These are phyloP conservation scores for Alternaria infectoria DNA, from an alignment of 2,329 filamentous ascomycete species.

Conservation along the genomic window DNA sequence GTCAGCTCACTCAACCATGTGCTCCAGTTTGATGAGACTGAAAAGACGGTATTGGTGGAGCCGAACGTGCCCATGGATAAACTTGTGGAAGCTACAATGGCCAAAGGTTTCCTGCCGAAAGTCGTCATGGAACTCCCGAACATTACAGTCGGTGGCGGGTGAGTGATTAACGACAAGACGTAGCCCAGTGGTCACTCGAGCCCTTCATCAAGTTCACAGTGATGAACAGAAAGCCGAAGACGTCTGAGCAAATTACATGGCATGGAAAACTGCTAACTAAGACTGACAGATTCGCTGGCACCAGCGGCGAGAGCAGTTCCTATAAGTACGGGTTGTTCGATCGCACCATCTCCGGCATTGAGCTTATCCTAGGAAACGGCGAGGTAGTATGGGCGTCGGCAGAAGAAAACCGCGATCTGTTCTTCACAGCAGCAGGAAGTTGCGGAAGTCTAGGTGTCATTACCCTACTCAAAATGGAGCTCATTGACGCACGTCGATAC, in stretches of 20 bases:
- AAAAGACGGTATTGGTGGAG: conserved; percentile 62
- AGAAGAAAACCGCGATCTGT: conserved; percentile 59
- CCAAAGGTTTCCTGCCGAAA: conserved; percentile 63
- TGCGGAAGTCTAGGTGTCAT: conserved; percentile 67
- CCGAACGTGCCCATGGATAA: conserved; percentile 73
- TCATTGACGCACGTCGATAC: conserved; percentile 60
- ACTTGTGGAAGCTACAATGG: conserved; percentile 64
- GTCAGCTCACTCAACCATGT: conserved; percentile 58
- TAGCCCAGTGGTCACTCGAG: background rate
- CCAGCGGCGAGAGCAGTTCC: conserved; percentile 70
- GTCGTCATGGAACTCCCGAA: conserved; percentile 76
- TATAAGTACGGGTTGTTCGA: conserved; percentile 73
- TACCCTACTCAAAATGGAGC: conserved; percentile 65
- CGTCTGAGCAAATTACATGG: background rate
- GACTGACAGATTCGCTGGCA: conserved; percentile 62
- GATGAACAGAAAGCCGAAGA: background rate
- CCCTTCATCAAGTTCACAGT: background rate
- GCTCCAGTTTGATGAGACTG: conserved; percentile 50
- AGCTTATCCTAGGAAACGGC: conserved; percentile 68
- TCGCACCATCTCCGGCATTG: conserved; percentile 64
- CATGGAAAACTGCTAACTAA: conserved; percentile 1
- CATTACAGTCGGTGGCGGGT: conserved; percentile 70
- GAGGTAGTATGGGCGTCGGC: conserved; percentile 58
- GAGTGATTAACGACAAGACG: conserved; percentile 8
- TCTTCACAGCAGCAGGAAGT: conserved; percentile 64